phyloP scores from a whole-genome alignment of 75 land plant genomes.

The Pseudotsuga menziesii region DNA sequence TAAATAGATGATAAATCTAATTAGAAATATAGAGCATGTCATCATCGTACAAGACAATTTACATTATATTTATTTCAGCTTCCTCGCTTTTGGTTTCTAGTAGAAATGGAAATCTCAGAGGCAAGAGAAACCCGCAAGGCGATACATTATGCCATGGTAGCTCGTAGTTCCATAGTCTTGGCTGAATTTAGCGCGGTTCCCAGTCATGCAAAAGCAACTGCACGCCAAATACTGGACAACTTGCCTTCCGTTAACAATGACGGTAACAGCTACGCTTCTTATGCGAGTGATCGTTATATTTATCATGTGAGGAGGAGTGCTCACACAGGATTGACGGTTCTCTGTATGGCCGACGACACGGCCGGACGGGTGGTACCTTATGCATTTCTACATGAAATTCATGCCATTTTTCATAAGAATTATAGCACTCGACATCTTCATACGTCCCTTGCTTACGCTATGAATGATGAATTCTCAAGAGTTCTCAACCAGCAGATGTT shows the following conservation, averaged over 20 bases:
- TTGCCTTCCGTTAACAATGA: constrained; percentile 9
- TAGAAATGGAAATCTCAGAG: too few relatives aligned
- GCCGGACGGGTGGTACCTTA: constrained; percentile 66
- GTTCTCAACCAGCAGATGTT: constrained; percentile 74
- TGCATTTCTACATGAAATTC: constrained; percentile 74
- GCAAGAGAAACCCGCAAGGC: constrained; percentile 8
- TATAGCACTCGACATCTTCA: constrained; percentile 53
- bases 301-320: constrained; percentile 33
- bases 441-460: constrained; percentile 65
- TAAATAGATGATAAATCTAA: too few relatives aligned
- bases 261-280: constrained; percentile 31
- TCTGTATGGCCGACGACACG: constrained; percentile 43
- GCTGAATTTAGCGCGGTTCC: constrained; percentile 38
- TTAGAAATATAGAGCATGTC: too few relatives aligned
- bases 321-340: constrained; percentile 25
- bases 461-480: constrained; percentile 87
- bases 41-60: too few relatives aligned
- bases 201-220: constrained; percentile 32
- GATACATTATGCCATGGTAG: constrained; percentile 32
- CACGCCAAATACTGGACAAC: constrained; percentile 38
- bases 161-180: constrained; percentile 34
- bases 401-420: constrained; percentile 58
- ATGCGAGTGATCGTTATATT: constrained; percentile 38
- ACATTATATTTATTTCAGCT: too few relatives aligned
- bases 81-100: too few relatives aligned